Percentiles rank a stretch among this genome's conserved stretches.
These are phyloP conservation scores for Paraconiothyrium sp. DNA, from an alignment of 2,329 filamentous ascomycete genomes.

Conservation along the genomic window DNA sequence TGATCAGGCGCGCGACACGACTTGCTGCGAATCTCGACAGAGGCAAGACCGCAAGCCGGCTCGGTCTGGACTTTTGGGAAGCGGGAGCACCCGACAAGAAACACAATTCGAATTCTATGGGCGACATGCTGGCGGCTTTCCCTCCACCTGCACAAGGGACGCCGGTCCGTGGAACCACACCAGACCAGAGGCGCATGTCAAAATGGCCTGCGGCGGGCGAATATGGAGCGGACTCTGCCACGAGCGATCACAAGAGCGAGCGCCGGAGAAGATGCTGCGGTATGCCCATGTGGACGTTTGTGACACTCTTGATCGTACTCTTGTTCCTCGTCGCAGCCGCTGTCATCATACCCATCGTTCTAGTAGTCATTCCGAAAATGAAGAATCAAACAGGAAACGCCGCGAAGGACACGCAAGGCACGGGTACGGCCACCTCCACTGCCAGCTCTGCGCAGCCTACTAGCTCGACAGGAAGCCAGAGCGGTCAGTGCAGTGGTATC, in stretches of 20 bases:
- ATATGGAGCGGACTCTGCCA: slow-evolving; percentile 28
- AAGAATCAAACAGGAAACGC: slow-evolving; percentile 39
- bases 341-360: slow-evolving; percentile 77
- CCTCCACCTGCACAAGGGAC: slow-evolving; percentile 66
- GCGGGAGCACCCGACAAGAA: slow-evolving; percentile 45
- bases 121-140: slow-evolving; percentile 72
- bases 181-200: slow-evolving; percentile 29
- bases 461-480: slow-evolving; percentile 24
- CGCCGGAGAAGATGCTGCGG: slow-evolving; percentile 79
- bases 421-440: slow-evolving; percentile 33
- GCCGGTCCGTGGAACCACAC: slow-evolving; percentile 45
- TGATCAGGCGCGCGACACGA: slow-evolving; percentile 87
- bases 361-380: slow-evolving; percentile 67
- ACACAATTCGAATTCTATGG: slow-evolving; percentile 64
- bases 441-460: slow-evolving; percentile 31
- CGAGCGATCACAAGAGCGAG: slow-evolving; percentile 38
- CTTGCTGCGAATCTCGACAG: slow-evolving; percentile 88
- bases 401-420: slow-evolving; percentile 32
- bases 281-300: slow-evolving; percentile 80
- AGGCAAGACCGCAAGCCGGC: slow-evolving; percentile 72
- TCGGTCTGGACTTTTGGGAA: slow-evolving; percentile 62
- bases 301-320: slow-evolving; percentile 71
- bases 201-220: slow-evolving; percentile 41
- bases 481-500: slow-evolving; percentile 64
- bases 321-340: slow-evolving; percentile 81